Evolutionary conservation across 164 flowering plant species (phyloP).

Genomic region (Tetracentron sinense): DNA sequence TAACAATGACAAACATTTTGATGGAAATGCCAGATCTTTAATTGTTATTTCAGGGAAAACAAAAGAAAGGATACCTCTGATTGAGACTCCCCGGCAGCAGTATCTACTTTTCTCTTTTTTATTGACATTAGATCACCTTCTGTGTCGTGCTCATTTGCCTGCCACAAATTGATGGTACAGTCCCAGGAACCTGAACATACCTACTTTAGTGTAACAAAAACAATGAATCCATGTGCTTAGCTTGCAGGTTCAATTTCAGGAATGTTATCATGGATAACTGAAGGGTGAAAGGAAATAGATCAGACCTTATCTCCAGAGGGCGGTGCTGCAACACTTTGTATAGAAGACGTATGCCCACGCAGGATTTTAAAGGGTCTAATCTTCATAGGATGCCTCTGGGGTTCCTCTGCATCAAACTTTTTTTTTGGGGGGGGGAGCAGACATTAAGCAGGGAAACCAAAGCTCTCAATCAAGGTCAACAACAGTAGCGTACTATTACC

Average conservation of each 20-base stretch:
- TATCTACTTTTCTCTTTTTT: constrained; percentile 71
- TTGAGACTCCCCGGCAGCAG: constrained; percentile 45
- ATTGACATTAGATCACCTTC: constrained; percentile 52
- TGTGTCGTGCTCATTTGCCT: constrained; percentile 39
- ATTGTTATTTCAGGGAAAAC: background rate
- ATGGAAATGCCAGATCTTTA: background rate
- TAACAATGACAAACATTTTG: background rate
- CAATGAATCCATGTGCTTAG: background rate
- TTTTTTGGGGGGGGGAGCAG: constrained; percentile 16
- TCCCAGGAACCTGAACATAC: constrained; percentile 98
- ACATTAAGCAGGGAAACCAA: constrained; percentile 3
- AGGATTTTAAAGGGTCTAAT: constrained; percentile 60
- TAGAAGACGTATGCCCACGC: constrained; percentile 67
- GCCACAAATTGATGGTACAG: constrained; percentile 76
- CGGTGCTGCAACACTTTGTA: constrained; percentile 67
- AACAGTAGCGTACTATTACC: constrained; percentile 39
- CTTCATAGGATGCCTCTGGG: constrained; percentile 28
- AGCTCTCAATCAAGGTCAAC: background rate
- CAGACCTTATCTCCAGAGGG: constrained; percentile 73
- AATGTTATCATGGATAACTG: background rate
- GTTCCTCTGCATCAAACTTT: constrained; percentile 53
- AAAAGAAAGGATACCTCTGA: constrained; percentile 51
- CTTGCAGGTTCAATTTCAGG: background rate
- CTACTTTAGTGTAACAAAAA: constrained; percentile 28
- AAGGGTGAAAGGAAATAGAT: background rate